Conservation (phyloP, 2,329 filamentous ascomycete species). For the Dothistroma pini region DNA sequence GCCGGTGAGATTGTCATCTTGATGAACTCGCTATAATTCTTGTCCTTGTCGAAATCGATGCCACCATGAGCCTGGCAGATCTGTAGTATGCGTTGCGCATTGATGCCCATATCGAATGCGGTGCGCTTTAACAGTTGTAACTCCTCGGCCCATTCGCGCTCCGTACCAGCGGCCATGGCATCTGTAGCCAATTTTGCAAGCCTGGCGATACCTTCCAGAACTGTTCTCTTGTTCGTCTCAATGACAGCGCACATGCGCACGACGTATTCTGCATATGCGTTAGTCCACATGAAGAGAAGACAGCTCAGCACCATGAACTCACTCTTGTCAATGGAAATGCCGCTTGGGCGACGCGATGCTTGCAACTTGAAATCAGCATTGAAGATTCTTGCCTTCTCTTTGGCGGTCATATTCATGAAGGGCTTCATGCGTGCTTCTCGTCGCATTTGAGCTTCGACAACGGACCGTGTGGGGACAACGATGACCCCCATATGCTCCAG, state of each 20-base stretch:
- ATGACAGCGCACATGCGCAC: neutral
- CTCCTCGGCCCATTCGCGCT: slow-evolving; percentile 35
- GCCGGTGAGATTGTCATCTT: slow-evolving; percentile 37
- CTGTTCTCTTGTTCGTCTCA: neutral
- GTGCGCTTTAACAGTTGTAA: slow-evolving; percentile 35
- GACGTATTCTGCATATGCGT: neutral
- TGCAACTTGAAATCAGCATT: neutral
- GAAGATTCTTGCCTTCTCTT: neutral
- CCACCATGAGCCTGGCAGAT: slow-evolving; percentile 23
- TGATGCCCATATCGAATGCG: slow-evolving; percentile 32
- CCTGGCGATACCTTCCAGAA: neutral
- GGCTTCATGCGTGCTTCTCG: slow-evolving; percentile 87
- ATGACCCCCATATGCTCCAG: slow-evolving; percentile 58
- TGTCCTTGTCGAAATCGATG: slow-evolving; percentile 4
- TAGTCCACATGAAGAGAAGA: neutral
- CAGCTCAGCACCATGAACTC: neutral
- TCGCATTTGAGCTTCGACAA: slow-evolving; percentile 63
- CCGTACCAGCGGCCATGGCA: slow-evolving; percentile 37
- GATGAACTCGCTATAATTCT: slow-evolving; percentile 21
- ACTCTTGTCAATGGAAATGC: neutral
- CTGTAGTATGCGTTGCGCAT: slow-evolving; percentile 23
- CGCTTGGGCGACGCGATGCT: neutral
- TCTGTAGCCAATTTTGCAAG: slow-evolving; percentile 20
- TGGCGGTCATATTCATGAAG: slow-evolving; percentile 52
- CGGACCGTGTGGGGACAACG: slow-evolving; percentile 54